phyloP scores from a whole-genome alignment of 2,329 filamentous ascomycete genomes.

The Hypoxylon sp. region DNA sequence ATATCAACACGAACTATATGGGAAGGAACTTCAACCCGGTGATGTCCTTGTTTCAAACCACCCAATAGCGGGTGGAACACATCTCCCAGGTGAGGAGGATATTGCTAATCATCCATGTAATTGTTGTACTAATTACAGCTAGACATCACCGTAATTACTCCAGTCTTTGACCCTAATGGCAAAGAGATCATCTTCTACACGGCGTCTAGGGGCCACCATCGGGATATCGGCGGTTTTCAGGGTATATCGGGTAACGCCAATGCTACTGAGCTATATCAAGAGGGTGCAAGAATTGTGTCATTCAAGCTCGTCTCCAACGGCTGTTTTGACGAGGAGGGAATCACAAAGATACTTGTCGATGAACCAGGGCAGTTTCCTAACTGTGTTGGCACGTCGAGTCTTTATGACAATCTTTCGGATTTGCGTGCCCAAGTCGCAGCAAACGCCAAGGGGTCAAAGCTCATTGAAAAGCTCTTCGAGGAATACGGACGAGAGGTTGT shows the following conservation, averaged over 20 bases:
- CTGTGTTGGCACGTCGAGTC: conserved; percentile 54
- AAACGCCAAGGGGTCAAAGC: conserved; percentile 57
- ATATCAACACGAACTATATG: conserved; percentile 77
- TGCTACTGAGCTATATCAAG: conserved; percentile 57
- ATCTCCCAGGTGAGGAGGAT: conserved; percentile 34
- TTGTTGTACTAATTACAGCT: neutral
- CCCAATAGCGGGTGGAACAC: conserved; percentile 44
- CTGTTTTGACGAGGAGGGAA: conserved; percentile 54
- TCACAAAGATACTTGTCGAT: conserved; percentile 51
- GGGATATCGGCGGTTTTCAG: conserved; percentile 36
- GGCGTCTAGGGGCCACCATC: conserved; percentile 39
- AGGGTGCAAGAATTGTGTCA: conserved; percentile 58
- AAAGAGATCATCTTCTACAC: conserved; percentile 40
- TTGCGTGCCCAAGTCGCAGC: conserved; percentile 61
- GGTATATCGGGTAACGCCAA: conserved; percentile 36
- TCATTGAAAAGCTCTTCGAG: conserved; percentile 54
- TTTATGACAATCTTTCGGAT: conserved; percentile 61
- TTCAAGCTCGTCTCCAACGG: conserved; percentile 57
- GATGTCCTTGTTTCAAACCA: conserved; percentile 47
- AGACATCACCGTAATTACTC: conserved; percentile 42
- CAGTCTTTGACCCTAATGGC: conserved; percentile 34
- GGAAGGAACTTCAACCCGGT: conserved; percentile 68
- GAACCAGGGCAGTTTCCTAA: conserved; percentile 54
- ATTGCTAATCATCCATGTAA: neutral
- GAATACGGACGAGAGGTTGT: conserved; percentile 54